Conservation (phyloP, 129 eudicot species). For the Dittrichia graveolens region DNA sequence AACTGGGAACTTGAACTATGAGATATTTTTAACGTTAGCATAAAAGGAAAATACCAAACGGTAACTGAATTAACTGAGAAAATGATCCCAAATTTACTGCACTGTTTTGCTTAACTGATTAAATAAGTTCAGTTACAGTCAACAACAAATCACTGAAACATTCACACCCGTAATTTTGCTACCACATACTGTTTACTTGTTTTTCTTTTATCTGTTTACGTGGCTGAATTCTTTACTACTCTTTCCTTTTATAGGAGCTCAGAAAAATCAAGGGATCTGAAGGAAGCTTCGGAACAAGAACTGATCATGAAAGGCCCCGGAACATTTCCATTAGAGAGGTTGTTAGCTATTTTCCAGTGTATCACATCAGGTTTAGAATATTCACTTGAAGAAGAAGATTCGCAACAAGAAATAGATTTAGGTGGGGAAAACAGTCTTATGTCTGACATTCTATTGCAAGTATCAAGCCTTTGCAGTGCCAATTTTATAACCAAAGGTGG, state of each 20-base stretch:
- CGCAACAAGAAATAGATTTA: slow-evolving; percentile 27
- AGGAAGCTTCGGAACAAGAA: slow-evolving; percentile 72
- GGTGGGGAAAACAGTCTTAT: slow-evolving; percentile 51
- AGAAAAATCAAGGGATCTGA: slow-evolving; percentile 66
- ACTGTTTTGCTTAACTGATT: too few relatives aligned
- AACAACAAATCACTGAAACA: too few relatives aligned
- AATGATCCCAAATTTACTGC: too few relatives aligned
- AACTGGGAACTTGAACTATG: too few relatives aligned
- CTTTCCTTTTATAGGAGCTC: slow-evolving; percentile 52
- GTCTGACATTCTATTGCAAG: slow-evolving; percentile 77
- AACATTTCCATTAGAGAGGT: slow-evolving; percentile 89
- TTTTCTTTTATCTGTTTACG: not conserved
- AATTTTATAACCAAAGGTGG: slow-evolving; percentile 88
- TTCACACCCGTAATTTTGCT: not conserved
- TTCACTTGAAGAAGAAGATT: slow-evolving; percentile 46
- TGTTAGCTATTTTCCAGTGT: slow-evolving; percentile 85
- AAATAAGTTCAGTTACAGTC: too few relatives aligned
- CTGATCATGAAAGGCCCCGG: slow-evolving; percentile 89
- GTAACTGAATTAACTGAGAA: too few relatives aligned
- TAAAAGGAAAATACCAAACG: too few relatives aligned
- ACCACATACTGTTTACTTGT: not conserved
- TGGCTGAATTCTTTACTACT: not conserved
- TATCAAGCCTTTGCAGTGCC: slow-evolving; percentile 93
- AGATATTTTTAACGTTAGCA: too few relatives aligned
- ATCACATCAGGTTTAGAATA: slow-evolving; percentile 72